These are phyloP conservation scores for Trichosporon sp. DNA, from an alignment of 1,284 basidiomycete genomes.

Conservation along the genomic window DNA sequence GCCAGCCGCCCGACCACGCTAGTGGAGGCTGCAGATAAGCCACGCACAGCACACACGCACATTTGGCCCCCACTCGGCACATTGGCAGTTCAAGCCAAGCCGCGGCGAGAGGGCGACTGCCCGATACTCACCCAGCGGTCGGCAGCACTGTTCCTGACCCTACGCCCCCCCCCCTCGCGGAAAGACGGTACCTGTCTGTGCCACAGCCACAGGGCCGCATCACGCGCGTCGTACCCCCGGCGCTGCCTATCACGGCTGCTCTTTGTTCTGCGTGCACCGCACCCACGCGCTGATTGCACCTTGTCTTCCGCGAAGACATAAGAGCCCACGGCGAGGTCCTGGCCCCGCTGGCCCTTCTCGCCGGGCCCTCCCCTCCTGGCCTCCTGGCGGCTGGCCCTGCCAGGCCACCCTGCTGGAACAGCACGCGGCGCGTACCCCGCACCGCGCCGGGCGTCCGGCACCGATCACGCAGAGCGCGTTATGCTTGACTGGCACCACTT, in stretches of 20 bases:
- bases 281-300: no score
- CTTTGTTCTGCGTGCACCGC: not conserved
- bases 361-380: not conserved
- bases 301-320: not conserved
- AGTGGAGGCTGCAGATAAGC: not conserved
- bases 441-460: not conserved
- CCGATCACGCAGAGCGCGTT: not conserved
- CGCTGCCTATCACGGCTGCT: no score
- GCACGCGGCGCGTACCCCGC: not conserved
- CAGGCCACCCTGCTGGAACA: not conserved
- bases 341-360: no score
- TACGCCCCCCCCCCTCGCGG: not conserved
- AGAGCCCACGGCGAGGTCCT: not conserved
- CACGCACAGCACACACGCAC: not conserved
- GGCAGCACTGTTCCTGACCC: not conserved
- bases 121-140: not conserved
- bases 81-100: not conserved
- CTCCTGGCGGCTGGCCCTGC: not conserved
- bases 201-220: not conserved
- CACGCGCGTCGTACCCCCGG: not conserved
- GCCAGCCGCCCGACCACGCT: not conserved
- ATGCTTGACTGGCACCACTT: not conserved
- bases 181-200: not conserved
- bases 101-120: not conserved
- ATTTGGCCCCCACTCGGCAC: not conserved